phyloP scores from a whole-genome alignment of 139 green algal species.

The Chlorella vulgaris region DNA sequence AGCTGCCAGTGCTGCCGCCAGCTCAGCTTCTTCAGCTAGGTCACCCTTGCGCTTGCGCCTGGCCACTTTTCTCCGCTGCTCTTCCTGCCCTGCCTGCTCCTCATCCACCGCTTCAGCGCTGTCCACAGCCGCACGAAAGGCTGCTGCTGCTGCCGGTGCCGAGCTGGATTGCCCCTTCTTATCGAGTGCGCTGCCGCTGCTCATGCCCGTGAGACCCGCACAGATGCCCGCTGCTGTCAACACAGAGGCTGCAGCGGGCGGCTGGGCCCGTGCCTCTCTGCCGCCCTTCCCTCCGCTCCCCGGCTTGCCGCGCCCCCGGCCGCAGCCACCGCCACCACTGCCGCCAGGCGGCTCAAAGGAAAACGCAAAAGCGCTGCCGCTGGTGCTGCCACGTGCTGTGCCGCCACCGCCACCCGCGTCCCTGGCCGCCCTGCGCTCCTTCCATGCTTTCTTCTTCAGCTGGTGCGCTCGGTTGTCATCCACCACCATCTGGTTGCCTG shows the following conservation, averaged over 20 bases:
- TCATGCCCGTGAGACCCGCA: too few species aligned
- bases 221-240: too few species aligned
- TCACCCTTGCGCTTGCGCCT: slow-evolving; percentile 65
- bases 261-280: too few species aligned
- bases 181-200: not conserved
- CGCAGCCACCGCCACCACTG: not conserved
- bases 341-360: not conserved
- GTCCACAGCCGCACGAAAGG: not conserved
- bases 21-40: slow-evolving; percentile 84
- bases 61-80: not conserved
- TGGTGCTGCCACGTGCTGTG: not conserved
- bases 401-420: not conserved
- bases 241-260: too few species aligned
- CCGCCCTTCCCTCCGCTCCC: too few species aligned
- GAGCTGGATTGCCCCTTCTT: too few species aligned
- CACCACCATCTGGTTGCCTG: not conserved
- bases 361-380: not conserved
- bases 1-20: slow-evolving; percentile 78
- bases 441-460: slow-evolving; percentile 13
- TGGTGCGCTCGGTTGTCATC: not conserved
- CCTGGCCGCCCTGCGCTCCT: not conserved
- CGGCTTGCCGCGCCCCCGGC: not conserved
- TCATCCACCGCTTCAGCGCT: not conserved
- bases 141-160: too few species aligned
- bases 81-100: not conserved